Evolutionary conservation across 805 yeast species (phyloP), one percentile per base, ranked within the genome.

Genomic region (Cyberlindnera euphorbiiphila): DNA sequence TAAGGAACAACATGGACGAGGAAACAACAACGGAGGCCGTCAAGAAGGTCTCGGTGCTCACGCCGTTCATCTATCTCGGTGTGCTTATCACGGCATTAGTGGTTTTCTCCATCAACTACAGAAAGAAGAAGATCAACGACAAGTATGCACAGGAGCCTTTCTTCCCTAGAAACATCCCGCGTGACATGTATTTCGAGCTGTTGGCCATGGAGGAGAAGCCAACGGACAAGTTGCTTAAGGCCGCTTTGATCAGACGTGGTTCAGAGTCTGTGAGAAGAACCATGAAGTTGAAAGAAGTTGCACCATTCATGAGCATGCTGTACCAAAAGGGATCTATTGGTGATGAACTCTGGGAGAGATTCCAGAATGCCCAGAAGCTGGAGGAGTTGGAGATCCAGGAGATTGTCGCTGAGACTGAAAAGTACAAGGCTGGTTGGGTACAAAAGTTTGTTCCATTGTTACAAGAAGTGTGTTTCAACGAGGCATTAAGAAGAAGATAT

Each of bases 251-350:
- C 36, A 71, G 75, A 49, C 72, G 85, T 63, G 85, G 95, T n/a
- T 83, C 89, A 8, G 98, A 91, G 63, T 84, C 88, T 9, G 69
- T 93, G 39, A 78, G 94, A 61, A 74, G 96, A 54, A 71, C 93
- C 43, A 71, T 91, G 60, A 83, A 85, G 54, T 65, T 88, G 57
- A 82, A 84, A 57, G 97, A 91, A 57, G 69, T 74, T 45, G 84
- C 84, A 59, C 80, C 81, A 6, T 76, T 71, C 39, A 74, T 87
- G 53, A 76, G 73, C 34, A 68, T 74, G 37, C 67, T 93, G 43
- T 89, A 88, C 59, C 91, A 89, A 56, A 77, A 76, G 37, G 98
- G 98, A 0, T 78, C 88, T 13, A 80, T 93, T 45, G 97, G 97
- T 23, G 98, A 93, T 53, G 95, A 85, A 36, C 67, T 85, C 24